Percentiles rank a stretch among this genome's conserved stretches.
phyloP scores from a whole-genome alignment of 164 flowering plant species.

The Umbellularia californica region DNA sequence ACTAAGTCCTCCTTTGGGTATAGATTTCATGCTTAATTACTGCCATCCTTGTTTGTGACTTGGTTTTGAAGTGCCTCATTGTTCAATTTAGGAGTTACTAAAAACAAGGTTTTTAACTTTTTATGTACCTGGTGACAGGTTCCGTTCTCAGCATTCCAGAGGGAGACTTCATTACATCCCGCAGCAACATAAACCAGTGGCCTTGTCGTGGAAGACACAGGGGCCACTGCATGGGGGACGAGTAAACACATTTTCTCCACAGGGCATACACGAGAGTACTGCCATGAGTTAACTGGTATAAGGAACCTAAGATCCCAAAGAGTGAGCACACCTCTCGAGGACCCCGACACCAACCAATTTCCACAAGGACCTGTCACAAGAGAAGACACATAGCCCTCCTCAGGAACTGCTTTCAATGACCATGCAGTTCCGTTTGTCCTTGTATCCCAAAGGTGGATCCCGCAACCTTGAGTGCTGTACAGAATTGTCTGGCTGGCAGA shows the following conservation, averaged over 20 bases:
- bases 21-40: too few relatives aligned
- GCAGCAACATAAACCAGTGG: conserved; percentile 98
- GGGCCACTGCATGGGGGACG: conserved; percentile 55
- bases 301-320: conserved; percentile 97
- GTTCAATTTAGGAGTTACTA: too few relatives aligned
- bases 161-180: conserved; percentile 91
- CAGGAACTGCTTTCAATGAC: conserved; percentile 68
- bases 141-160: conserved; percentile 99
- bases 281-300: conserved; percentile 90
- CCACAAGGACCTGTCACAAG: conserved; percentile 79
- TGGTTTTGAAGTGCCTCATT: too few relatives aligned
- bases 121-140: conserved; percentile 90
- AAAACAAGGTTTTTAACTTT: background rate
- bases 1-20: too few relatives aligned
- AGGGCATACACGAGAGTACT: conserved; percentile 66
- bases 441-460: conserved; percentile 92
- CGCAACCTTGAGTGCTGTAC: conserved; percentile 83
- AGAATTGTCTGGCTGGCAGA: conserved; percentile 56
- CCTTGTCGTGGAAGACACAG: conserved; percentile 53
- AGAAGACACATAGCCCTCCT: conserved; percentile 84
- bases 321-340: conserved; percentile 93
- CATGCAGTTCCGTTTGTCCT: conserved; percentile 56
- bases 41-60: too few relatives aligned
- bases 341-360: conserved; percentile 96
- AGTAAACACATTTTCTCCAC: conserved; percentile 86